A percentile compares a stretch with the other conserved stretches of the same genome.
phyloP scores from a whole-genome alignment of 2,329 filamentous ascomycete genomes.

The Botryotinia convoluta region DNA sequence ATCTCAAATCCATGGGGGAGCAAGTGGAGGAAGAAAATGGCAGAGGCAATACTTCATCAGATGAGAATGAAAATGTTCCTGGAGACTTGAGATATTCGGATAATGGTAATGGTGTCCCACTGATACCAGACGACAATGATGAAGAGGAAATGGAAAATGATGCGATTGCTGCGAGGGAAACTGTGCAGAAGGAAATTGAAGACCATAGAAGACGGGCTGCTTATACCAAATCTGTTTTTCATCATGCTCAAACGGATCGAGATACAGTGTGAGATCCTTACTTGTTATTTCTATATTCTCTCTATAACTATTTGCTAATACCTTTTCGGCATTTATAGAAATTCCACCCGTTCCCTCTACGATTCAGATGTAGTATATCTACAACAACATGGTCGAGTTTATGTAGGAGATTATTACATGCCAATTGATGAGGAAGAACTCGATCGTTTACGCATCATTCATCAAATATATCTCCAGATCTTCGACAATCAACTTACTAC shows the following conservation, averaged over 20 bases:
- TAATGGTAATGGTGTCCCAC: not conserved
- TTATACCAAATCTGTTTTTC: slow-evolving; percentile 21
- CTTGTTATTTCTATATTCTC: not conserved
- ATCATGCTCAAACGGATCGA: slow-evolving; percentile 16
- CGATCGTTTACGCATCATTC: slow-evolving; percentile 33
- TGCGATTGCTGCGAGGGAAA: slow-evolving; percentile 3
- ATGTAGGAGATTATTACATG: slow-evolving; percentile 46
- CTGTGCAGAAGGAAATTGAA: slow-evolving; percentile 8
- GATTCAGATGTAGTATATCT: slow-evolving; percentile 34
- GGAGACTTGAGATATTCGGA: not conserved
- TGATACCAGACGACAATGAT: slow-evolving; percentile 7
- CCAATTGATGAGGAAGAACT: slow-evolving; percentile 38
- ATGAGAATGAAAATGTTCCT: not conserved
- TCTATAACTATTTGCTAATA: not conserved
- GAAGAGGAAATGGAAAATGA: slow-evolving; percentile 3
- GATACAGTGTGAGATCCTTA: slow-evolving; percentile 22
- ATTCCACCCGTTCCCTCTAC: slow-evolving; percentile 37
- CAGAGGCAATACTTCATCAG: not conserved
- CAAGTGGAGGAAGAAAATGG: not conserved
- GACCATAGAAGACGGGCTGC: not conserved
- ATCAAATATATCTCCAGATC: slow-evolving; percentile 33
- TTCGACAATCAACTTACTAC: slow-evolving; percentile 34
- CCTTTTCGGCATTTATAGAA: slow-evolving; percentile 24
- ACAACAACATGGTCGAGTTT: slow-evolving; percentile 51
- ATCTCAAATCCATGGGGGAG: not conserved